Evolutionary conservation across 2,329 filamentous ascomycete genomes (phyloP).

Genomic region (Alternaria tenuissima): DNA sequence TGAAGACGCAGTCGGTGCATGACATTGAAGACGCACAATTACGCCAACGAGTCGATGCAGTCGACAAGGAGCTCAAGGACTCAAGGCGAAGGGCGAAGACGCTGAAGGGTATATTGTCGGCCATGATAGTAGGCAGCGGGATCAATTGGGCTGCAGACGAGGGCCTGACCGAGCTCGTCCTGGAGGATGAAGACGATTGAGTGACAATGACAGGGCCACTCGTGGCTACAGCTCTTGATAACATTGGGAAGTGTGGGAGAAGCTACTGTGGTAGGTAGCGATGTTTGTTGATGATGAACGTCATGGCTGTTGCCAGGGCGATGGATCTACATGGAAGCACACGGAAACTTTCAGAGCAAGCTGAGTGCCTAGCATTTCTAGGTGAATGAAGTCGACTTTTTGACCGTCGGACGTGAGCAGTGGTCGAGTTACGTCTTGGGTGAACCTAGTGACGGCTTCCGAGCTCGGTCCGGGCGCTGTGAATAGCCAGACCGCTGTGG

Average conservation of each 20-base stretch:
- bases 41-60: conserved; percentile 63
- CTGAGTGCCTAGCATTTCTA: neutral
- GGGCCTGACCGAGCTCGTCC: conserved; percentile 72
- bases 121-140: conserved; percentile 80
- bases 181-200: conserved; percentile 66
- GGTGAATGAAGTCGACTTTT: neutral
- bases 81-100: conserved; percentile 75
- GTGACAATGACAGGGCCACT: neutral
- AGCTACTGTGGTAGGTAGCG: neutral
- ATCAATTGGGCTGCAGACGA: conserved; percentile 80
- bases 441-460: conserved; percentile 3
- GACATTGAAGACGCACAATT: conserved; percentile 63
- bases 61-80: conserved; percentile 67
- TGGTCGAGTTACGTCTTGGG: neutral
- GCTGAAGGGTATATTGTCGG: conserved; percentile 80
- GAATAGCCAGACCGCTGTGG: conserved; percentile 16
- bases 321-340: neutral
- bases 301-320: conserved; percentile 15
- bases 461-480: conserved; percentile 9
- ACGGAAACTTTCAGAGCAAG: neutral
- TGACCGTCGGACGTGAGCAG: neutral
- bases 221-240: neutral
- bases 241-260: neutral
- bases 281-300: conserved; percentile 23
- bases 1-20: conserved; percentile 62